phyloP scores from a whole-genome alignment of 768 basidiomycete genomes.

The Boletus eberwhitei region DNA sequence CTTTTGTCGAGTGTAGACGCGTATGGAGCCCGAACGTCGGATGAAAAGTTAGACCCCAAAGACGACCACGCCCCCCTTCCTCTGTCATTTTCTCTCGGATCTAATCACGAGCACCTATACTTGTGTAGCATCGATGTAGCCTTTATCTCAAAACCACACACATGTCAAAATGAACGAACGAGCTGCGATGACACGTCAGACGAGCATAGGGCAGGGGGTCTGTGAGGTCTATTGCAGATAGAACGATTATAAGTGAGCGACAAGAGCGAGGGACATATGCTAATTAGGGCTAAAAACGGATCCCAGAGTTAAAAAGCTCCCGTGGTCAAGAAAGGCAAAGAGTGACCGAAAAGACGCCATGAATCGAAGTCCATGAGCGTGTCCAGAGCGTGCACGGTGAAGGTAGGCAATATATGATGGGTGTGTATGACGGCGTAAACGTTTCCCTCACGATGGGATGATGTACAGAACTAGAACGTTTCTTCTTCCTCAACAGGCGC shows the following conservation, averaged over 20 bases:
- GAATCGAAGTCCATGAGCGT: constrained; percentile 17
- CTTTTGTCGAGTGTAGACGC: constrained; percentile 43
- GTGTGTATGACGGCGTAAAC: constrained; percentile 9
- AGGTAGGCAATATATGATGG: constrained; percentile 2
- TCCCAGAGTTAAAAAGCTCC: neutral
- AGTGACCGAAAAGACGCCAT: constrained; percentile 7
- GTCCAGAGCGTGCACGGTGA: constrained; percentile 7
- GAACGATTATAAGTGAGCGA: constrained; percentile 23
- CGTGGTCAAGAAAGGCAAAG: constrained; percentile 12
- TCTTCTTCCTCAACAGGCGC: constrained; percentile 72
- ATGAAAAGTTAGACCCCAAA: neutral
- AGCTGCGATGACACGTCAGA: constrained; percentile 1
- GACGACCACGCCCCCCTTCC: neutral
- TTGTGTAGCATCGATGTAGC: constrained; percentile 29
- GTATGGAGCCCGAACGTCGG: neutral
- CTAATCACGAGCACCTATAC: constrained; percentile 15
- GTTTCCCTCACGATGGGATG: constrained; percentile 3
- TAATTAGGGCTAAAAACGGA: constrained; percentile 9
- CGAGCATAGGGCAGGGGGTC: neutral
- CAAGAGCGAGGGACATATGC: constrained; percentile 19
- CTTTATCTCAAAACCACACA: constrained; percentile 18
- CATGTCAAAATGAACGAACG: neutral
- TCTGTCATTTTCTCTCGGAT: constrained; percentile 9
- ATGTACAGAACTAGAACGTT: constrained; percentile 51
- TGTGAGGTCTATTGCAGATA: constrained; percentile 30